phyloP scores from a whole-genome alignment of 208 protist species.

The Acanthamoeba culbertsoni region DNA sequence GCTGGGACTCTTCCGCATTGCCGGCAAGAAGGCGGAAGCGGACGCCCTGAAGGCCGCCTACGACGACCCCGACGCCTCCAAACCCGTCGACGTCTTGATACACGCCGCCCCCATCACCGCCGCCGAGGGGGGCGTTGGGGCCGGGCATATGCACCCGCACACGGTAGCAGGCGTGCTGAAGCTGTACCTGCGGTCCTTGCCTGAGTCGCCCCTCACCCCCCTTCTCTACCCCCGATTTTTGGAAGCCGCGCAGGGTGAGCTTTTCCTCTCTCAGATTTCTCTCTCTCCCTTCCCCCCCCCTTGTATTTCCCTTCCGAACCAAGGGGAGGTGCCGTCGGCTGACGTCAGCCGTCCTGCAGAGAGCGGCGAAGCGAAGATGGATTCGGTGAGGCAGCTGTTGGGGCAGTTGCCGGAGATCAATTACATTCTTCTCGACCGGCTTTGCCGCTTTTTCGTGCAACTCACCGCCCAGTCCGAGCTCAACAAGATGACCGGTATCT shows the following conservation, averaged over 20 bases:
- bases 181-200: neutral
- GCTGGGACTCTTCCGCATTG: conserved; percentile 20
- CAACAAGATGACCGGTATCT: conserved; percentile 36
- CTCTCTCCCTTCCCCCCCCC: neutral
- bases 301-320: no score
- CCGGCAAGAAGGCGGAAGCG: neutral
- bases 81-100: neutral
- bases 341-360: no score
- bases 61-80: neutral
- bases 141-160: neutral
- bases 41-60: neutral
- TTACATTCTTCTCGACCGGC: neutral
- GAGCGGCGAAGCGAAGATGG: neutral
- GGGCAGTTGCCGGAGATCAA: neutral
- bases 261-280: neutral
- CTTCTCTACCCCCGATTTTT: neutral
- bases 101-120: neutral
- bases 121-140: neutral
- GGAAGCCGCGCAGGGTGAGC: neutral
- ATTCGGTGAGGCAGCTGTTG: neutral
- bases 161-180: neutral
- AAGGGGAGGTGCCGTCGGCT: no score
- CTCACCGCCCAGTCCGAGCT: neutral
- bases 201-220: neutral
- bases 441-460: neutral